These are phyloP conservation scores for Mortierella sp. DNA, from an alignment of 371 early-diverging fungal genomes.

Conservation along the genomic window DNA sequence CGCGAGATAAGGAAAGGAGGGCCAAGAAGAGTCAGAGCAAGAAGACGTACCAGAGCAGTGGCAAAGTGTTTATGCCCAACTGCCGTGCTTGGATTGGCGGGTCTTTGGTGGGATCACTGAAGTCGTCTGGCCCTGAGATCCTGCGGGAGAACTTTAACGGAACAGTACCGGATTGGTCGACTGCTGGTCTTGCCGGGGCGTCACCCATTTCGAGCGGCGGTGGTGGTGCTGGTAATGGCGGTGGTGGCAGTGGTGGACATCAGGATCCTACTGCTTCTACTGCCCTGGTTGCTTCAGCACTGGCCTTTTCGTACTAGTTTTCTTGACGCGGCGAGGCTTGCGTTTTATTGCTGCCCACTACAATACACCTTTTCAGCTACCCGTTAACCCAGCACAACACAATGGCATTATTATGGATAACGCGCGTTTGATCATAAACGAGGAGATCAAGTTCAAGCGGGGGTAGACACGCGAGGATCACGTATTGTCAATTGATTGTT, in stretches of 20 bases:
- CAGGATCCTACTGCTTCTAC: slow-evolving; percentile 28
- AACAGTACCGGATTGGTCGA: slow-evolving; percentile 79
- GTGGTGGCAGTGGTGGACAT: neutral
- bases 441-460: too few relatives aligned
- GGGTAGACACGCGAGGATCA: too few relatives aligned
- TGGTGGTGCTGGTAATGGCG: neutral
- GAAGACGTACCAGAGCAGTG: slow-evolving; percentile 61
- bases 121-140: slow-evolving; percentile 77
- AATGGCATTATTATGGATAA: too few relatives aligned
- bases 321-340: neutral
- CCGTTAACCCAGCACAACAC: neutral
- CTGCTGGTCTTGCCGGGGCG: slow-evolving; percentile 14
- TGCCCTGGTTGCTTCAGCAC: slow-evolving; percentile 30
- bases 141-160: slow-evolving; percentile 74
- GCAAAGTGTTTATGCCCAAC: slow-evolving; percentile 78
- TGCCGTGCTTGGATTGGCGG: slow-evolving; percentile 86
- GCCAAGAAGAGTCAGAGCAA: slow-evolving; percentile 34
- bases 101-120: slow-evolving; percentile 81
- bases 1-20: slow-evolving; percentile 39
- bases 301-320: slow-evolving; percentile 38
- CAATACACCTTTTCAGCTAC: neutral
- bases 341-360: neutral
- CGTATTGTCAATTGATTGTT: too few relatives aligned
- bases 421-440: too few relatives aligned
- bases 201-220: neutral